Percentiles rank a stretch among this genome's conserved stretches.
These are phyloP conservation scores for Stylosanthes scabra DNA, from an alignment of 331 rosid species.

Conservation along the genomic window DNA sequence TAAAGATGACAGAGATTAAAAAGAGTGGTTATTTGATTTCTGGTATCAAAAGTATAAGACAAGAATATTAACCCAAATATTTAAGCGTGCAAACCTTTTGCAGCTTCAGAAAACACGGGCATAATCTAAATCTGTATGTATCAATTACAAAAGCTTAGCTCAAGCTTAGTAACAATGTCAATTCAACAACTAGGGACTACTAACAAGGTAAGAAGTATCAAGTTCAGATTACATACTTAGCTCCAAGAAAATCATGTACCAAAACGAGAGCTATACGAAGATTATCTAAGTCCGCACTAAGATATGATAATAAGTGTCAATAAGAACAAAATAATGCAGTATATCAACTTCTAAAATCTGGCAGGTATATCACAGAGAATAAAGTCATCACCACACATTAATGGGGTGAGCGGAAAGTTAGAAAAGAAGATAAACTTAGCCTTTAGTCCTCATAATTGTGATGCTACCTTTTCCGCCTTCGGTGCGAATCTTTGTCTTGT, in stretches of 20 bases:
- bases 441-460: constrained; percentile 97
- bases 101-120: constrained; percentile 18
- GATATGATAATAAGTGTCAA: constrained; percentile 42
- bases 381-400: constrained; percentile 49
- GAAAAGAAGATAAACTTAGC: constrained; percentile 54
- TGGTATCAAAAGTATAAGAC: background rate
- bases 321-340: constrained; percentile 45
- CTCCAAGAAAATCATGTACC: constrained; percentile 43
- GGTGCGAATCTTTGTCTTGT: constrained; percentile 88
- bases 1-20: too few relatives aligned
- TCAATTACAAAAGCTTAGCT: constrained; percentile 45
- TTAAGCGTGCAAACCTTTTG: background rate
- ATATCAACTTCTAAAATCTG: constrained; percentile 50
- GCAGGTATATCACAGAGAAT: constrained; percentile 52
- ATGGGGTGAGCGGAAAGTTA: constrained; percentile 48
- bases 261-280: constrained; percentile 41
- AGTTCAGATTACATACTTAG: constrained; percentile 44
- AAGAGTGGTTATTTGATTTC: background rate
- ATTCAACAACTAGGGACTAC: constrained; percentile 40
- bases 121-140: constrained; percentile 20
- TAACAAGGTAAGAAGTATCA: constrained; percentile 41
- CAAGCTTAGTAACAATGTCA: constrained; percentile 44
- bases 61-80: background rate
- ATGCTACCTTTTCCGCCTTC: constrained; percentile 99
- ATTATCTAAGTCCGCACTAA: constrained; percentile 47